Percentiles rank a stretch among this genome's conserved stretches.
Conservation (phyloP, 345 rosid genomes). For the Gossypium bickii region DNA sequence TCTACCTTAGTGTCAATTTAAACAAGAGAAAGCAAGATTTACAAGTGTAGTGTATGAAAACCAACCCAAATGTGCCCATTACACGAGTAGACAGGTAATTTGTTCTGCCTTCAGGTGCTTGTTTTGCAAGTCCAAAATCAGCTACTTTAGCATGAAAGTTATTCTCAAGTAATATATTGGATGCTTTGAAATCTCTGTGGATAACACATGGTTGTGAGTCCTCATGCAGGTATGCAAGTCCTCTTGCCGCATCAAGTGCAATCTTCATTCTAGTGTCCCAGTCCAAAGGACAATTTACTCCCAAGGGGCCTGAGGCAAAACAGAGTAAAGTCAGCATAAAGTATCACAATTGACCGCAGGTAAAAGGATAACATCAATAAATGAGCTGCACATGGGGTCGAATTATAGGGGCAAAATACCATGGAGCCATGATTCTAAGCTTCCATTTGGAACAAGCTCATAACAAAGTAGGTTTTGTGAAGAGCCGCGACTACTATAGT, state of each 20-base stretch:
- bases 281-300: constrained; percentile 85
- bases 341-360: constrained; percentile 3
- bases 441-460: constrained; percentile 97
- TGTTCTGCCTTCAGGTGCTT: constrained; percentile 98
- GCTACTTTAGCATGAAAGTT: constrained; percentile 96
- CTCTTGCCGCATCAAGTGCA: constrained; percentile 99
- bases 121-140: constrained; percentile 97
- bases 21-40: not conserved
- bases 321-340: constrained; percentile 7
- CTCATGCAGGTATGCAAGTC: constrained; percentile 93
- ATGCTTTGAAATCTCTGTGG: constrained; percentile 97
- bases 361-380: constrained; percentile 9
- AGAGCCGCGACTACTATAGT: constrained; percentile 81
- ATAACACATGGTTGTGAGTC: constrained; percentile 98
- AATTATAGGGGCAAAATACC: constrained; percentile 41
- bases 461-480: constrained; percentile 91
- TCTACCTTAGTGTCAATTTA: not conserved
- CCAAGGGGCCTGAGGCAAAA: constrained; percentile 71
- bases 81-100: constrained; percentile 95
- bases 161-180: constrained; percentile 93
- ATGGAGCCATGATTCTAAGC: constrained; percentile 96
- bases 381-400: constrained; percentile 3
- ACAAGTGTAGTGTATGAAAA: constrained; percentile 15
- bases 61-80: constrained; percentile 99
- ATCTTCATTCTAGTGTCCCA: constrained; percentile 99